Evolutionary conservation across 1,284 basidiomycete genomes (phyloP).

Genomic region (Lentinus polychrous): DNA sequence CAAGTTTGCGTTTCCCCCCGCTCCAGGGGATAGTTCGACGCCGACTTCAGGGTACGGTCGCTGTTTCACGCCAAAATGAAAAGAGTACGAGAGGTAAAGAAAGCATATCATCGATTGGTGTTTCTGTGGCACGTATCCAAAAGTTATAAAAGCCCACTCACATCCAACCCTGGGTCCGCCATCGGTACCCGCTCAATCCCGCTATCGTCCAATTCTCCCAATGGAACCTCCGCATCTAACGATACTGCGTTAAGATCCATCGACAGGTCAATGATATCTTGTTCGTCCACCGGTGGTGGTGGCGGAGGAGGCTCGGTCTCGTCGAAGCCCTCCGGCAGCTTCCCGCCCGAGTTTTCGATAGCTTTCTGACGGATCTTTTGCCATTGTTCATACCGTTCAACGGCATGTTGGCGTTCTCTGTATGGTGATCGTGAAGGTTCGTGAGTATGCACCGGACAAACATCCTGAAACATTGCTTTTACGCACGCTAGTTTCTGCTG

Average conservation of each 20-base stretch:
- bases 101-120: slow-evolving; percentile 7
- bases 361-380: slow-evolving; percentile 72
- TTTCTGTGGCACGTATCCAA: background rate
- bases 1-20: slow-evolving; percentile 38
- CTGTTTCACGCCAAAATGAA: slow-evolving; percentile 30
- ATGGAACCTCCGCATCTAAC: slow-evolving; percentile 67
- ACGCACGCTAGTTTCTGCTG: slow-evolving; percentile 79
- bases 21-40: slow-evolving; percentile 43
- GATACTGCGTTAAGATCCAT: slow-evolving; percentile 84
- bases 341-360: slow-evolving; percentile 58
- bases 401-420: slow-evolving; percentile 81
- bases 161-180: slow-evolving; percentile 84
- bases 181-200: slow-evolving; percentile 84
- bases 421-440: background rate
- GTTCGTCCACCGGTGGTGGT: slow-evolving; percentile 76
- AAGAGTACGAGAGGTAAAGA: slow-evolving; percentile 11
- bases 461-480: slow-evolving; percentile 5
- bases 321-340: slow-evolving; percentile 58
- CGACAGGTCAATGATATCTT: slow-evolving; percentile 78
- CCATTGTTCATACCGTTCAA: slow-evolving; percentile 81
- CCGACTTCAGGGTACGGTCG: slow-evolving; percentile 55
- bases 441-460: slow-evolving; percentile 8
- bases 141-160: slow-evolving; percentile 33
- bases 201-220: slow-evolving; percentile 67
- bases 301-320: slow-evolving; percentile 64